Base-by-base conservation (phyloP, 2,329 filamentous ascomycete species). In the Trichoderma sp. region DNA sequence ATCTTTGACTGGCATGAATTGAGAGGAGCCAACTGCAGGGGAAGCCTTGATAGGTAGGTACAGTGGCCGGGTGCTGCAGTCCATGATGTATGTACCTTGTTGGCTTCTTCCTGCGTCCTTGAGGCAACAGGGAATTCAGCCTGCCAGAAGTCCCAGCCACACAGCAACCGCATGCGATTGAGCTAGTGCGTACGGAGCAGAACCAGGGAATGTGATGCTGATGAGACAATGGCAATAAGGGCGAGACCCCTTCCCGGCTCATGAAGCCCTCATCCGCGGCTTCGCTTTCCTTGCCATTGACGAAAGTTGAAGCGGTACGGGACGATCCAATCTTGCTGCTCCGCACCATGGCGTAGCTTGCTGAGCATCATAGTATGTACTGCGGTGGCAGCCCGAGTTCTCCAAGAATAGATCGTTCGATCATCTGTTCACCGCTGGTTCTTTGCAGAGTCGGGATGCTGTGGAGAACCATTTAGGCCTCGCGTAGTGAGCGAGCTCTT, bases 381-480 rank as follows among this genome's bases (percentile, higher is more conserved):
- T 17, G 34, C 34, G 5, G 15, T 12, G 15, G 39, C 39, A 45
- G 12, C 56, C 15, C 8, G 50, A 27, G n/a, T 35, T 34, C 35
- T 15, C 27, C 34, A 42, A 64, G 37, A 57, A 53, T 39, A 64
- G 61, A 64, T 64, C 52, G 61, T 64, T 64, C 61, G 64, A 64
- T 58, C 59, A 53, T 58, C 32, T 57, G 66, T 68, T 68, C 67
- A 65, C 67, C 67, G 60, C 60, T 64, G 57, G 59, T 68, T 68
- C 39, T 59, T 25, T 64, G 53, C 66, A 53, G 52, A 54, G 67
- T 69, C 58, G 64, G 64, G 56, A 54, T 52, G 57, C 60, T 70
- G 68, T 68, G 67, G 50, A 54, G 54, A 68, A 42, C 5, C n/a
- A 34, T 61, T 57, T 63, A 45, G 64, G 56, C 48, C 39, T 69